A percentile compares a stretch with the other conserved stretches of the same genome.
These are phyloP conservation scores for Tothia fuscella DNA, from an alignment of 2,329 filamentous ascomycete species.

Conservation along the genomic window DNA sequence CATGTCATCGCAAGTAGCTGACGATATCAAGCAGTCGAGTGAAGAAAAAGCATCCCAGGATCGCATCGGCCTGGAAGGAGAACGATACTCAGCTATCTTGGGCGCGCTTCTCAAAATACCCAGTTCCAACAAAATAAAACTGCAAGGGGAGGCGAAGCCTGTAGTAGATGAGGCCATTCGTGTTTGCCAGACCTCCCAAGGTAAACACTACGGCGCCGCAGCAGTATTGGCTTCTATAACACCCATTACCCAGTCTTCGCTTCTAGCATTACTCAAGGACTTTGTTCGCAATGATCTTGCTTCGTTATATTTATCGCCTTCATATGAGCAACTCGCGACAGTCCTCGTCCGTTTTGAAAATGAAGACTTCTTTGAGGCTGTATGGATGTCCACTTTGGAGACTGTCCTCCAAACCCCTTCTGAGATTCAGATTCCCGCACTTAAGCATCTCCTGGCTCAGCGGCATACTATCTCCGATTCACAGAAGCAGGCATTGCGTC, in stretches of 20 bases:
- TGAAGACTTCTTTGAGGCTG: constrained; percentile 17
- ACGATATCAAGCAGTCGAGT: constrained; percentile 62
- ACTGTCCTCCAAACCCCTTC: constrained; percentile 20
- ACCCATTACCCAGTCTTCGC: constrained; percentile 26
- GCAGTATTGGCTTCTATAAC: constrained; percentile 44
- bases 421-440: constrained; percentile 18
- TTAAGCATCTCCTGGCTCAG: constrained; percentile 21
- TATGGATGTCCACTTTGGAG: constrained; percentile 23
- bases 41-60: constrained; percentile 64
- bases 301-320: constrained; percentile 54
- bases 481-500: not conserved
- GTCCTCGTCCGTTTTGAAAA: constrained; percentile 43
- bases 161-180: constrained; percentile 9
- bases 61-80: constrained; percentile 51
- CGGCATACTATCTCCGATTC: not conserved
- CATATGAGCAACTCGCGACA: constrained; percentile 52
- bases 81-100: constrained; percentile 49
- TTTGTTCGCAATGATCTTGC: constrained; percentile 33
- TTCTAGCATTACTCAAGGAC: not conserved
- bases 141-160: constrained; percentile 33
- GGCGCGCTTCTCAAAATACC: not conserved
- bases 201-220: constrained; percentile 56
- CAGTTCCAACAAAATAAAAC: constrained; percentile 8
- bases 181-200: constrained; percentile 42
- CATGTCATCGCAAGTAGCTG: constrained; percentile 49